Evolutionary conservation across 441 rosid genomes (phyloP).

Genomic region (Adansonia gregorii): DNA sequence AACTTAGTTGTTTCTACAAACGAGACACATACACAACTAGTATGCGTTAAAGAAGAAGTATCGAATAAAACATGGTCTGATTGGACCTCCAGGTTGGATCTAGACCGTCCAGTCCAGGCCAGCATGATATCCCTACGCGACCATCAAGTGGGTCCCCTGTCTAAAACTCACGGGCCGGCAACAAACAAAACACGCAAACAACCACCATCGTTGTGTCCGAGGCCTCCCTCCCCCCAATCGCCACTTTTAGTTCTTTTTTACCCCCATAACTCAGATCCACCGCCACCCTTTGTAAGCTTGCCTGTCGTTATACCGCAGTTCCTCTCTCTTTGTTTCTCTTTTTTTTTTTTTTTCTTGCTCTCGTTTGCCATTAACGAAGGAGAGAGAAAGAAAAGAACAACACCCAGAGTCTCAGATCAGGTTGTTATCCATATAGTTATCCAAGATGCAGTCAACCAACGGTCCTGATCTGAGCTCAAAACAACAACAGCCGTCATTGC

Average conservation of each 20-base stretch:
- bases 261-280: conserved; percentile 18
- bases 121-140: not conserved
- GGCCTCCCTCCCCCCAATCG: conserved; percentile 10
- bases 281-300: conserved; percentile 47
- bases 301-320: conserved; percentile 26
- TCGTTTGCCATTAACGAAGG: conserved; percentile 1
- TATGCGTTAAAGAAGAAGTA: no score
- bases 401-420: conserved; percentile 25
- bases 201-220: conserved; percentile 27
- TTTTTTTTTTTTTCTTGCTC: conserved; percentile 41
- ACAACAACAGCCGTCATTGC: conserved; percentile 36
- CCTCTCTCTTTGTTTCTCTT: conserved; percentile 36
- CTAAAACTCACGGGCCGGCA: conserved; percentile 24
- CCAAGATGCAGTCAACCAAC: conserved; percentile 65
- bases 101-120: conserved; percentile 19
- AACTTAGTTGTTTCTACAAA: no score
- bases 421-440: conserved; percentile 21
- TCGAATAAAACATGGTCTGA: not conserved
- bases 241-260: not conserved
- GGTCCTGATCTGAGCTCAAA: conserved; percentile 56
- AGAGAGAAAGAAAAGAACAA: not conserved
- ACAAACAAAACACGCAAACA: conserved; percentile 3
- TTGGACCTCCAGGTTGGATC: conserved; percentile 25
- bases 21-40: no score
- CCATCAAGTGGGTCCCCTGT: conserved; percentile 2